Conservation (phyloP, 805 yeast species). For the Yarrowia sp. region DNA sequence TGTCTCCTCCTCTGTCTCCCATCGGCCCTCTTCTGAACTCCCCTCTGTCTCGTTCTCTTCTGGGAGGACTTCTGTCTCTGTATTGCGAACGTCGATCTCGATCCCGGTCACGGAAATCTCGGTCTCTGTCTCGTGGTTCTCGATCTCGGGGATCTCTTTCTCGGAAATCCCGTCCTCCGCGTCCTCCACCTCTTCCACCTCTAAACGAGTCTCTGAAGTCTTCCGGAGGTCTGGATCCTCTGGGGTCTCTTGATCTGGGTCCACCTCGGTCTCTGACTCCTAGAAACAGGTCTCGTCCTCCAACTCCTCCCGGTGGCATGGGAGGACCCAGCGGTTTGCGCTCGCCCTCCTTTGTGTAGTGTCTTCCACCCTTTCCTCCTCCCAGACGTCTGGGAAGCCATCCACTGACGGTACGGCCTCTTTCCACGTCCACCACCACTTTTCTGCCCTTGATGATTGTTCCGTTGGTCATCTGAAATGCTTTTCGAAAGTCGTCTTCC, state of each 20-base stretch:
- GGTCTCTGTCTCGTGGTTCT: conserved; percentile 1
- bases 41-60: conserved; percentile 19
- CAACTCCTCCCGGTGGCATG: conserved; percentile 25
- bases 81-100: conserved; percentile 12
- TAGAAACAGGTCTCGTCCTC: conserved; percentile 25
- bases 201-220: conserved; percentile 23
- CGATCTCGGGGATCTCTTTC: conserved; percentile 26
- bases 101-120: conserved; percentile 12
- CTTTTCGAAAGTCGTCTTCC: conserved; percentile 48
- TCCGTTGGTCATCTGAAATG: conserved; percentile 58
- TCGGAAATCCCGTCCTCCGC: conserved; percentile 27
- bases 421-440: conserved; percentile 44
- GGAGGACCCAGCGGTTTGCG: conserved; percentile 27
- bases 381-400: conserved; percentile 56
- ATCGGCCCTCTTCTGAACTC: background rate
- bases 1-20: background rate
- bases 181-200: conserved; percentile 20
- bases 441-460: conserved; percentile 50
- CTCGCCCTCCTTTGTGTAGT: conserved; percentile 45
- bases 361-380: conserved; percentile 90
- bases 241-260: conserved; percentile 2
- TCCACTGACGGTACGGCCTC: conserved; percentile 39
- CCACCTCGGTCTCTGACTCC: conserved; percentile 28
- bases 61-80: conserved; percentile 27
- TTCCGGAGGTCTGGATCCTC: conserved; percentile 20